These are phyloP conservation scores for Pleurotus djamor DNA, from an alignment of 768 basidiomycete genomes.

Conservation along the genomic window DNA sequence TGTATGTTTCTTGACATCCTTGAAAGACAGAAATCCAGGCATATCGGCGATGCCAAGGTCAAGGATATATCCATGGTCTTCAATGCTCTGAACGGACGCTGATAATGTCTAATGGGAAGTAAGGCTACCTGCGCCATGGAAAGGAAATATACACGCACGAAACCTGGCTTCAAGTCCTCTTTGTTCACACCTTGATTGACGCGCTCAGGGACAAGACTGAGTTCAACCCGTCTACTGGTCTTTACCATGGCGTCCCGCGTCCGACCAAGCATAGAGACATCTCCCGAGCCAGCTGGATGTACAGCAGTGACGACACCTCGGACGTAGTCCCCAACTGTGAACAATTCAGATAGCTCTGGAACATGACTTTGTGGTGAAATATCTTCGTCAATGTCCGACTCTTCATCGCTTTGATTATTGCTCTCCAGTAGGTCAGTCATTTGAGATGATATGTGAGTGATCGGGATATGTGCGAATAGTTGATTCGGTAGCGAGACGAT, in stretches of 20 bases:
- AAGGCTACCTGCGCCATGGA: background rate
- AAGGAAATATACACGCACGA: conserved; percentile 49
- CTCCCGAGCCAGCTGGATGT: conserved; percentile 65
- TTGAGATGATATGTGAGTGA: conserved; percentile 85
- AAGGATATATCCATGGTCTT: conserved; percentile 94
- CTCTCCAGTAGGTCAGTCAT: conserved; percentile 72
- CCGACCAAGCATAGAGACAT: conserved; percentile 53
- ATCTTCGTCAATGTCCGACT: conserved; percentile 45
- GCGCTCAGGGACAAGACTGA: conserved; percentile 78
- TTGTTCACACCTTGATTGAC: conserved; percentile 83
- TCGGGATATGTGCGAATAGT: conserved; percentile 89
- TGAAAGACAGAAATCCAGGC: conserved; percentile 83
- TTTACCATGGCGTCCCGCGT: conserved; percentile 65
- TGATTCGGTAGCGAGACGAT: conserved; percentile 96
- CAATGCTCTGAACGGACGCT: conserved; percentile 76
- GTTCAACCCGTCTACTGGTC: conserved; percentile 77
- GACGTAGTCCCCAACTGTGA: conserved; percentile 83
- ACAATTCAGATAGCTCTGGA: conserved; percentile 77
- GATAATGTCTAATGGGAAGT: conserved; percentile 58
- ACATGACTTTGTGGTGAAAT: conserved; percentile 28
- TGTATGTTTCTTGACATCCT: conserved; percentile 50
- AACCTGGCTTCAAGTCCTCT: conserved; percentile 71
- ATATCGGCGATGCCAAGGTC: conserved; percentile 80
- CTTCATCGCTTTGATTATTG: conserved; percentile 51
- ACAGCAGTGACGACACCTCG: conserved; percentile 72